These are phyloP conservation scores for Peziza echinospora DNA, from an alignment of 495 filamentous ascomycete species.

Conservation along the genomic window DNA sequence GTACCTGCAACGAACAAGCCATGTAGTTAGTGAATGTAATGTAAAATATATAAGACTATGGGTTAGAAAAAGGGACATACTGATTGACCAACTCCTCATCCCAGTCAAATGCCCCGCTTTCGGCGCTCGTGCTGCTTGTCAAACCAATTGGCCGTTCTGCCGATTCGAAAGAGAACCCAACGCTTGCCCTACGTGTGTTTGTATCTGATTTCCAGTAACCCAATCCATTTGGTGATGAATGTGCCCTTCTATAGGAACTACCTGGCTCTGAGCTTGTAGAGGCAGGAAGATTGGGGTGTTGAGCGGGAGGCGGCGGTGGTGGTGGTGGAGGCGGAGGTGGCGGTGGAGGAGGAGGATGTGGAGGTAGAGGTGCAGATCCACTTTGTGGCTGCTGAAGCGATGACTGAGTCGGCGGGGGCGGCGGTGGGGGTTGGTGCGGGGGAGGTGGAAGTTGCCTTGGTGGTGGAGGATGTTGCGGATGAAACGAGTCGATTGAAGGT, in stretches of 20 bases:
- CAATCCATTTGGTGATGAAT: conserved; percentile 14
- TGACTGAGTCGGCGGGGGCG: neutral
- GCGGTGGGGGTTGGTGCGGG: conserved; percentile 15
- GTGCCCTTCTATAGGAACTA: conserved; percentile 6
- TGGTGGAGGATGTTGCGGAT: conserved; percentile 14
- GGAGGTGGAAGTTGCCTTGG: conserved; percentile 18
- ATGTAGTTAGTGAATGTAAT: neutral
- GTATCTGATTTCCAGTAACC: conserved; percentile 17
- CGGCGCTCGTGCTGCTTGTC: conserved; percentile 8
- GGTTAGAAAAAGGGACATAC: conserved; percentile 10
- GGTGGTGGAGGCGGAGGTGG: conserved; percentile 3
- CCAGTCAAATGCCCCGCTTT: conserved; percentile 17
- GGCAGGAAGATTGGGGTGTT: neutral
- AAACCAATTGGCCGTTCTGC: conserved; percentile 11
- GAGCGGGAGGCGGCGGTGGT: neutral
- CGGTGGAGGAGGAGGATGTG: too few relatives aligned
- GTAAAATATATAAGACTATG: too few relatives aligned
- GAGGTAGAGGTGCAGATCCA: conserved; percentile 9
- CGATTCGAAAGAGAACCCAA: conserved; percentile 17
- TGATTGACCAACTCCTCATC: conserved; percentile 18
- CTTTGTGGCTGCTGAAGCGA: conserved; percentile 9
- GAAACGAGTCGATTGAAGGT: conserved; percentile 19
- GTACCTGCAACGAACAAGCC: conserved; percentile 29
- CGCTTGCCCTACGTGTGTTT: conserved; percentile 13
- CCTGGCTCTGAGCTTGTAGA: conserved; percentile 1